phyloP scores from a whole-genome alignment of 257 asterid species.

The Euphrasia confusa region DNA sequence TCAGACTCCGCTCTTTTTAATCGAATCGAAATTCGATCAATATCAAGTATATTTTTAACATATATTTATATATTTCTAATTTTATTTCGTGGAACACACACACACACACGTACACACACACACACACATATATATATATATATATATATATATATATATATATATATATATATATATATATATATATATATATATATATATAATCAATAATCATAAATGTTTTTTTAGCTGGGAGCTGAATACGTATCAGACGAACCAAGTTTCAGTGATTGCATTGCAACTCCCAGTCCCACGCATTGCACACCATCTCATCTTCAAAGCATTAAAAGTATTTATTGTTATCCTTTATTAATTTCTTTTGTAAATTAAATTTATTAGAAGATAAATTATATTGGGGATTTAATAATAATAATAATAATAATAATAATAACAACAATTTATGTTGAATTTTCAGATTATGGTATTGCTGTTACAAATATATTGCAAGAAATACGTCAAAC shows the following conservation, averaged over 20 bases:
- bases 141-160: not conserved
- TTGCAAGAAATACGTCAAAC: conserved; percentile 2
- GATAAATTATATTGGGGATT: no score
- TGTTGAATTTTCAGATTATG: conserved; percentile 23
- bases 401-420: no score
- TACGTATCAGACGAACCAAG: not conserved
- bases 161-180: not conserved
- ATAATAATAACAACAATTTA: not conserved
- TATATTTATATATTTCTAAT: not conserved
- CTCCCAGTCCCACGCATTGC: conserved; percentile 23
- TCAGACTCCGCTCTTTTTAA: conserved; percentile 37
- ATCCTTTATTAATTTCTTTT: not conserved
- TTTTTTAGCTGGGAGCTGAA: not conserved
- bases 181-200: not conserved
- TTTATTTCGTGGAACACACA: no score
- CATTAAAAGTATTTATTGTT: conserved; percentile 20
- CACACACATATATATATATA: not conserved
- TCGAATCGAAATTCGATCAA: conserved; percentile 39
- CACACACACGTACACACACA: no score
- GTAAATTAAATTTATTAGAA: no score
- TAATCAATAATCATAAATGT: not conserved
- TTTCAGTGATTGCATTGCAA: conserved; percentile 10
- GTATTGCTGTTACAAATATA: conserved; percentile 8
- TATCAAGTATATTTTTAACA: conserved; percentile 30
- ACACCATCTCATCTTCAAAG: conserved; percentile 16